Percentiles rank a stretch among this genome's conserved stretches.
phyloP scores from a whole-genome alignment of 371 early-diverging fungal genomes.

The Lichtheimia hyalospora region DNA sequence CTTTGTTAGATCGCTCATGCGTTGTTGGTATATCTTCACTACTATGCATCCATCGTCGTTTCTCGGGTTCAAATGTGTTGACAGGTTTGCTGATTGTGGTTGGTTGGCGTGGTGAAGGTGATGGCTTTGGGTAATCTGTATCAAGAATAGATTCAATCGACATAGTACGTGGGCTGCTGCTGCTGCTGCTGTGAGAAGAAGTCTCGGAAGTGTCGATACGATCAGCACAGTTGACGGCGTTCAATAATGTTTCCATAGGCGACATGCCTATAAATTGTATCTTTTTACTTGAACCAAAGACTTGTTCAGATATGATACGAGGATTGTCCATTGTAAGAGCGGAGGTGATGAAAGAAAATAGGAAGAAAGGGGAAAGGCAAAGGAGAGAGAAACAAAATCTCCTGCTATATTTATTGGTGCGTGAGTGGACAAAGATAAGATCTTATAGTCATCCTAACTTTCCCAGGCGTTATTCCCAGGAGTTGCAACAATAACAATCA shows the following conservation, averaged over 20 bases:
- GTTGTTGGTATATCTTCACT: neutral
- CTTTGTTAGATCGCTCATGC: slow-evolving; percentile 9
- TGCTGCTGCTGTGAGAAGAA: neutral
- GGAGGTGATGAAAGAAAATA: slow-evolving; percentile 3
- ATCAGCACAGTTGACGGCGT: slow-evolving; percentile 40
- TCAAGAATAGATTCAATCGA: slow-evolving; percentile 45
- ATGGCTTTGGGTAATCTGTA: slow-evolving; percentile 15
- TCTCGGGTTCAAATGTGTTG: slow-evolving; percentile 4
- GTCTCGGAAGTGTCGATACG: slow-evolving; percentile 29
- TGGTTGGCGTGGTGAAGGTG: too few species aligned
- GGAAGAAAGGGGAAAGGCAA: slow-evolving; percentile 34
- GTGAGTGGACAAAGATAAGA: slow-evolving; percentile 34
- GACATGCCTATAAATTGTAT: slow-evolving; percentile 29
- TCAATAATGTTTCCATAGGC: slow-evolving; percentile 47
- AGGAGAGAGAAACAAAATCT: slow-evolving; percentile 6
- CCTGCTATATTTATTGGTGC: slow-evolving; percentile 4
- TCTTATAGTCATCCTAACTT: slow-evolving; percentile 33
- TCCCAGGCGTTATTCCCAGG: slow-evolving; percentile 30
- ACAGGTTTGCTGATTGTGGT: too few species aligned
- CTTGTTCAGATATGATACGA: slow-evolving; percentile 28
- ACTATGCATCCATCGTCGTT: slow-evolving; percentile 7
- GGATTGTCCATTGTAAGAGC: slow-evolving; percentile 2
- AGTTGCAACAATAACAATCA: slow-evolving; percentile 5
- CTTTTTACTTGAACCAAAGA: slow-evolving; percentile 28
- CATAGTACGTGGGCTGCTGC: slow-evolving; percentile 25